Percentiles rank a stretch among this genome's conserved stretches.
phyloP scores from a whole-genome alignment of 495 filamentous ascomycete species.

The Aspergillus sparsus region DNA sequence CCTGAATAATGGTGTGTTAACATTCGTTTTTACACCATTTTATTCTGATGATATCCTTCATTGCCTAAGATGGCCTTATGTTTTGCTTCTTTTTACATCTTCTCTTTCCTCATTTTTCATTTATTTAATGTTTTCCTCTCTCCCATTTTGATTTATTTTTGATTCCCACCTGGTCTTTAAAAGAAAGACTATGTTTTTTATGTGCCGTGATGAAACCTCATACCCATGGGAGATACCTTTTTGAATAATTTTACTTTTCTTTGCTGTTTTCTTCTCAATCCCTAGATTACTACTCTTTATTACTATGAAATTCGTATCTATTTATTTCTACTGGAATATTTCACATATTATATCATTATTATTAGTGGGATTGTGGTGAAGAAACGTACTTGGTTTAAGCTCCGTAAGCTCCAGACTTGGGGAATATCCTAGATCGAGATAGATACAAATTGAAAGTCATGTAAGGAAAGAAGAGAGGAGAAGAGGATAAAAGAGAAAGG shows the following conservation, averaged over 20 bases:
- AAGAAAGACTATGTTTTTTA: conserved; percentile 19
- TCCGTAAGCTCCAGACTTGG: too few relatives aligned
- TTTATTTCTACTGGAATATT: background rate
- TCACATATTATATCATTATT: background rate
- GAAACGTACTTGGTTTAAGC: too few relatives aligned
- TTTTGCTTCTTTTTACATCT: background rate
- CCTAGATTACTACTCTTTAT: conserved; percentile 1
- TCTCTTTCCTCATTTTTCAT: conserved; percentile 14
- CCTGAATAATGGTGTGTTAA: conserved; percentile 22
- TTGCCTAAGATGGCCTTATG: too few relatives aligned
- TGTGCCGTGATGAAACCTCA: conserved; percentile 27
- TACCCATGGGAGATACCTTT: conserved; percentile 23
- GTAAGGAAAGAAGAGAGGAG: too few relatives aligned
- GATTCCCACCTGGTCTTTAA: conserved; percentile 16
- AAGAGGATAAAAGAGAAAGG: too few relatives aligned
- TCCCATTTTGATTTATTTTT: conserved; percentile 6
- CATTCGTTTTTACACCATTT: conserved; percentile 6
- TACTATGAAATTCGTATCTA: background rate
- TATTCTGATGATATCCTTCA: conserved; percentile 13
- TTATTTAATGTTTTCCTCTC: conserved; percentile 8
- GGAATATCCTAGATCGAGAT: too few relatives aligned
- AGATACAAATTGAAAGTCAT: too few relatives aligned
- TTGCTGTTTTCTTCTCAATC: background rate
- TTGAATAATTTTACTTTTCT: conserved; percentile 7
- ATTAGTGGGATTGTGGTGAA: background rate